Percentiles rank a stretch among this genome's conserved stretches.
Evolutionary conservation across 164 flowering plant genomes (phyloP).

Genomic region (Berberis vulgaris): DNA sequence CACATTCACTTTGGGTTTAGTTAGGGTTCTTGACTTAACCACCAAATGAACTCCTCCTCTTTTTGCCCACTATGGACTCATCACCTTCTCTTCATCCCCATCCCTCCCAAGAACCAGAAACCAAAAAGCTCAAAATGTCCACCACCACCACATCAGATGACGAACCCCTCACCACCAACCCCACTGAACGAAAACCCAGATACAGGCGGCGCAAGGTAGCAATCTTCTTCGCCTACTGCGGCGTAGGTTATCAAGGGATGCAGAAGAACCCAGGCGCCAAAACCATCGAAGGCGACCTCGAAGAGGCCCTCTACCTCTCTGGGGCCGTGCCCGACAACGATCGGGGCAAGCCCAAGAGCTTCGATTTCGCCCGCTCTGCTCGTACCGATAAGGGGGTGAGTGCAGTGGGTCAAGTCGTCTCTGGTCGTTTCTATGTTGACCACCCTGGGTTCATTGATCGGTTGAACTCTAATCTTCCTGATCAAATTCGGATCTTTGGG

Average conservation of each 20-base stretch:
- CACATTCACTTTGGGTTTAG: neutral
- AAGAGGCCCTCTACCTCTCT: conserved; percentile 72
- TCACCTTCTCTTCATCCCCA: conserved; percentile 9
- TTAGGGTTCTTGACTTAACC: neutral
- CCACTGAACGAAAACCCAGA: conserved; percentile 24
- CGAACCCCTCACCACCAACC: conserved; percentile 11
- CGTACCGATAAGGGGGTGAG: conserved; percentile 98
- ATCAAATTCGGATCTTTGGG: conserved; percentile 77
- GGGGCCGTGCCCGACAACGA: conserved; percentile 77
- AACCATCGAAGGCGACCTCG: conserved; percentile 93
- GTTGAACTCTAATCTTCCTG: conserved; percentile 46
- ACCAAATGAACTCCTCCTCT: neutral
- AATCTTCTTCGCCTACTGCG: conserved; percentile 87
- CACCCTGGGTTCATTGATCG: conserved; percentile 79
- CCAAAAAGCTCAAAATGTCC: conserved; percentile 71
- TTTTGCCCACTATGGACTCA: conserved; percentile 18
- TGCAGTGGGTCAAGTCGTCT: conserved; percentile 91
- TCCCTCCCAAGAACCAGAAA: conserved; percentile 26
- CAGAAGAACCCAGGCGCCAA: conserved; percentile 96
- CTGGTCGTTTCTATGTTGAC: conserved; percentile 81
- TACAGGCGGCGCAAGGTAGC: conserved; percentile 91
- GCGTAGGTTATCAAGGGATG: conserved; percentile 96
- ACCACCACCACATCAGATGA: conserved; percentile 44
- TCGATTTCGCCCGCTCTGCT: conserved; percentile 89
- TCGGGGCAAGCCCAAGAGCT: conserved; percentile 49